phyloP scores from a whole-genome alignment of 768 basidiomycete species.

The Pleurotus citrinopileatus region DNA sequence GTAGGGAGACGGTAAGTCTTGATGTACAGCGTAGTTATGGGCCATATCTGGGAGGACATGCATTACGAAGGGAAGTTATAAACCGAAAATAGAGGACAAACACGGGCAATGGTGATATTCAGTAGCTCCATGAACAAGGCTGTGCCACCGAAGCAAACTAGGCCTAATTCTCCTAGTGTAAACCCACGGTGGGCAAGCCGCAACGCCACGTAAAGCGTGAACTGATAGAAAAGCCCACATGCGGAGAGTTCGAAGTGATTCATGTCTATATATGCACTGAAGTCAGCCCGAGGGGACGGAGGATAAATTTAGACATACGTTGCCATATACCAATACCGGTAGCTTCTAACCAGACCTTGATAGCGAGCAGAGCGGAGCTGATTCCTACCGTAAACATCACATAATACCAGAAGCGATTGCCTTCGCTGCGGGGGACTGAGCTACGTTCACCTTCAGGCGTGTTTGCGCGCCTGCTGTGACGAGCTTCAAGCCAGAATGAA shows the following conservation, averaged over 20 bases:
- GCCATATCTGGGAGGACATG: slow-evolving; percentile 60
- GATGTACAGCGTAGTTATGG: slow-evolving; percentile 75
- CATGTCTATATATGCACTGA: slow-evolving; percentile 51
- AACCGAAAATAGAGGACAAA: slow-evolving; percentile 32
- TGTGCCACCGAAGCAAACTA: slow-evolving; percentile 88
- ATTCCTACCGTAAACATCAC: slow-evolving; percentile 58
- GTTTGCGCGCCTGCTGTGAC: slow-evolving; percentile 28
- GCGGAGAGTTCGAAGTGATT: slow-evolving; percentile 71
- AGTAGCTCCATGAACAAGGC: slow-evolving; percentile 83
- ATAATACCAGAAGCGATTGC: slow-evolving; percentile 58
- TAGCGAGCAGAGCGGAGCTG: slow-evolving; percentile 44
- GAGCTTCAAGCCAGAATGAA: slow-evolving; percentile 72
- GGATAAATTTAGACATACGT: slow-evolving; percentile 42
- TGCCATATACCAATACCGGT: slow-evolving; percentile 61
- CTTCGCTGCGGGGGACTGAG: slow-evolving; percentile 77
- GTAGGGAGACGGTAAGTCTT: slow-evolving; percentile 92
- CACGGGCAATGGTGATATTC: slow-evolving; percentile 79
- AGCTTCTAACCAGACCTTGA: slow-evolving; percentile 43
- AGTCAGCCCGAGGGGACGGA: neutral
- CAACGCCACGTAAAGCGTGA: slow-evolving; percentile 84
- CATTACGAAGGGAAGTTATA: slow-evolving; percentile 3
- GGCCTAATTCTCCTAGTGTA: slow-evolving; percentile 89
- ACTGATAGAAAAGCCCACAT: slow-evolving; percentile 83
- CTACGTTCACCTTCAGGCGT: slow-evolving; percentile 64
- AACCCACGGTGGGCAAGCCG: slow-evolving; percentile 93